Conservation (phyloP, 495 filamentous ascomycete species). For the Daldinia grandis region DNA sequence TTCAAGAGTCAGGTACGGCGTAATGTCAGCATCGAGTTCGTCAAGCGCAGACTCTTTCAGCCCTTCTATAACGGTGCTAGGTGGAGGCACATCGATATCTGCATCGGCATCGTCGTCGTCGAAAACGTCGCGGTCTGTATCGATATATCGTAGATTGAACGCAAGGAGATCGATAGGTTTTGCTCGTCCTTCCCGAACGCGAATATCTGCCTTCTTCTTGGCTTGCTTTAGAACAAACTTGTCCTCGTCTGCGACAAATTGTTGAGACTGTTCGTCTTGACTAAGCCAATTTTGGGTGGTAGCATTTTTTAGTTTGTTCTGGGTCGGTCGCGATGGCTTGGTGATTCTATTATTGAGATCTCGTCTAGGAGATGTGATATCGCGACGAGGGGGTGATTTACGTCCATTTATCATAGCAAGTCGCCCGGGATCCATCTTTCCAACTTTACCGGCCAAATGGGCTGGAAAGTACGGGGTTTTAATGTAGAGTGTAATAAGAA, state of each 20-base stretch:
- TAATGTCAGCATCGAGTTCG: conserved; percentile 87
- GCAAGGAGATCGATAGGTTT: conserved; percentile 96
- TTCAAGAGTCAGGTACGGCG: conserved; percentile 84
- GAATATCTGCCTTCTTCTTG: conserved; percentile 97
- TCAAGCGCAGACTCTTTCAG: conserved; percentile 73
- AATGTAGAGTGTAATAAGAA: neutral
- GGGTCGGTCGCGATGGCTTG: conserved; percentile 50
- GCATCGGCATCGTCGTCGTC: conserved; percentile 85
- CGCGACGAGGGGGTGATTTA: conserved; percentile 51
- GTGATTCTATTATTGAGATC: conserved; percentile 56
- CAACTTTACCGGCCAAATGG: neutral
- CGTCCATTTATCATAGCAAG: conserved; percentile 59
- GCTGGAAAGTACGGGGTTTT: neutral
- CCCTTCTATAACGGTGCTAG: conserved; percentile 81
- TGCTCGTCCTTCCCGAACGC: conserved; percentile 91
- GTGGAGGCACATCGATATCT: conserved; percentile 78
- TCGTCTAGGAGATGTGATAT: conserved; percentile 56
- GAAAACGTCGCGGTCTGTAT: conserved; percentile 76
- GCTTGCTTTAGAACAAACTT: conserved; percentile 95
- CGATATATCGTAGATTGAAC: conserved; percentile 86
- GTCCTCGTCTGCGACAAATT: conserved; percentile 95
- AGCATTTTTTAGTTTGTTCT: conserved; percentile 35
- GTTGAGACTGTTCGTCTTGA: conserved; percentile 75
- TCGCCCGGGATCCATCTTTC: conserved; percentile 56
- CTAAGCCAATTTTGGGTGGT: conserved; percentile 52